phyloP scores from a whole-genome alignment of 441 rosid genomes.

The Kokia cookei region DNA sequence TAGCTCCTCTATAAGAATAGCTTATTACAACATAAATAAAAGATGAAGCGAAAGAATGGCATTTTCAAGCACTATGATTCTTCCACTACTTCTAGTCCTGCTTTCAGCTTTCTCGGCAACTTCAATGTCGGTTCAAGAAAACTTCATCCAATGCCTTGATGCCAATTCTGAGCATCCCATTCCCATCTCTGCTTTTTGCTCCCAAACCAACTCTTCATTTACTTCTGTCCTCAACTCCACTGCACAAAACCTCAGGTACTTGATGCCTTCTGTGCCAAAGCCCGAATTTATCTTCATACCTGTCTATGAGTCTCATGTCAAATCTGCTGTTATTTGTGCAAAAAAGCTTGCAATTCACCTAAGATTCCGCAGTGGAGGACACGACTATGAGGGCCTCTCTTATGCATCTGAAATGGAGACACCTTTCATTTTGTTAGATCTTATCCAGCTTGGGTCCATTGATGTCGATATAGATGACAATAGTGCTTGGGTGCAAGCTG shows the following conservation, averaged over 20 bases:
- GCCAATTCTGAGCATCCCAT: constrained; percentile 22
- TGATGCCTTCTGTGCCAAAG: constrained; percentile 42
- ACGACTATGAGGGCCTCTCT: constrained; percentile 71
- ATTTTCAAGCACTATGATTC: neutral
- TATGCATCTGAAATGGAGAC: constrained; percentile 42
- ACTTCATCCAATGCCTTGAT: constrained; percentile 38
- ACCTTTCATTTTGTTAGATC: constrained; percentile 53
- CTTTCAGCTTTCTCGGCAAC: neutral
- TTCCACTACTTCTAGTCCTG: neutral
- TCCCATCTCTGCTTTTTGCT: constrained; percentile 30
- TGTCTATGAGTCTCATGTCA: constrained; percentile 42
- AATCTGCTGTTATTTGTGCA: constrained; percentile 47
- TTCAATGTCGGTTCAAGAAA: constrained; percentile 23
- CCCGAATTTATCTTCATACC: constrained; percentile 65
- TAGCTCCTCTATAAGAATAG: neutral
- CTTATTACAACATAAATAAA: neutral
- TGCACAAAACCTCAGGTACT: constrained; percentile 60
- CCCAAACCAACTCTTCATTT: constrained; percentile 35
- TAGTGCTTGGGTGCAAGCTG: constrained; percentile 61
- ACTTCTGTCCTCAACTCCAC: constrained; percentile 40
- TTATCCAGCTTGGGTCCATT: constrained; percentile 33
- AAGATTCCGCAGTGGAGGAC: constrained; percentile 66
- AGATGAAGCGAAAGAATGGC: neutral
- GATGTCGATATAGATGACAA: constrained; percentile 29
- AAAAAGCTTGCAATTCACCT: constrained; percentile 46